Percentiles rank a stretch among this genome's conserved stretches.
Evolutionary conservation across 225 moss, liverwort and hornwort species (phyloP).

Genomic region (Bryum argenteum): DNA sequence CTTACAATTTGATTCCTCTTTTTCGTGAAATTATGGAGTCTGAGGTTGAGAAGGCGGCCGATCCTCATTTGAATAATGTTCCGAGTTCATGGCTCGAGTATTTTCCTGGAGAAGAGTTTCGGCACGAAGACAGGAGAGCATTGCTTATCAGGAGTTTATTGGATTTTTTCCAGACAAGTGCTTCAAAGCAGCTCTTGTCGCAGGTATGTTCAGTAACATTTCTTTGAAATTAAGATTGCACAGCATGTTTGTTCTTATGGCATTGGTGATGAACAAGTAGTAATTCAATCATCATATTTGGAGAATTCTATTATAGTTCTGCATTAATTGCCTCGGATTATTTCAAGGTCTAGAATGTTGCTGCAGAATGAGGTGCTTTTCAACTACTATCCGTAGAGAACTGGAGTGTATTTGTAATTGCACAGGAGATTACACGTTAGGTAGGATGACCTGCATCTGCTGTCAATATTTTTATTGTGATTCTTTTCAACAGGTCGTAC

Average conservation of each 20-base stretch:
- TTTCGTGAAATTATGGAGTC: slow-evolving; percentile 46
- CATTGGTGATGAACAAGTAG: background rate
- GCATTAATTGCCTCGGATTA: slow-evolving; percentile 12
- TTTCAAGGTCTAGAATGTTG: slow-evolving; percentile 15
- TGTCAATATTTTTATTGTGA: slow-evolving; percentile 5
- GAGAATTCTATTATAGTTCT: slow-evolving; percentile 9
- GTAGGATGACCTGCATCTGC: slow-evolving; percentile 12
- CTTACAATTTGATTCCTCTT: slow-evolving; percentile 15
- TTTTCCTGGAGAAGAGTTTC: slow-evolving; percentile 77
- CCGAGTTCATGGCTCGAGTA: slow-evolving; percentile 86
- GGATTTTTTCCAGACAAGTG: slow-evolving; percentile 51
- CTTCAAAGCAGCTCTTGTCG: slow-evolving; percentile 62
- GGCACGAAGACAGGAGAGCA: slow-evolving; percentile 51
- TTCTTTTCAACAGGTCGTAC: slow-evolving; percentile 50
- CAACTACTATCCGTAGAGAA: background rate
- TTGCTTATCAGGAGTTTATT: slow-evolving; percentile 61
- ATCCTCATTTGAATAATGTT: slow-evolving; percentile 42
- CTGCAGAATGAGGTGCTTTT: slow-evolving; percentile 20
- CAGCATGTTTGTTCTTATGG: background rate
- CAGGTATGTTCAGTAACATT: slow-evolving; percentile 50
- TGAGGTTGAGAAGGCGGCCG: slow-evolving; percentile 51
- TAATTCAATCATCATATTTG: background rate
- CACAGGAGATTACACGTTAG: background rate
- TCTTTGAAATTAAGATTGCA: slow-evolving; percentile 5
- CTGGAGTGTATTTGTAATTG: slow-evolving; percentile 7